Base-by-base conservation (phyloP, 1,284 basidiomycete species). In the Psilocybe mexicana region DNA sequence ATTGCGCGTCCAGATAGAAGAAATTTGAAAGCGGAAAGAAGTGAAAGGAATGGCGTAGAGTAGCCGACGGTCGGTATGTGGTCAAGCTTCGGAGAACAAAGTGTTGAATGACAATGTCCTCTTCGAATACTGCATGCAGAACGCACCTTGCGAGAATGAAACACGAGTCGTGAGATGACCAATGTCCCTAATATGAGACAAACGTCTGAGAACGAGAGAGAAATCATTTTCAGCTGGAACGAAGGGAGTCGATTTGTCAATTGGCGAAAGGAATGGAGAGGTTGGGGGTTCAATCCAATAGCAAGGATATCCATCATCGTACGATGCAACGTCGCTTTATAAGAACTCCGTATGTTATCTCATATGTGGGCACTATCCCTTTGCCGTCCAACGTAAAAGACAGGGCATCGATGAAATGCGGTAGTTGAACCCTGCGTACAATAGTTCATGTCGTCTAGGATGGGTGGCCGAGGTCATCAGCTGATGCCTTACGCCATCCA, bases 1-100 rank as follows among this genome's bases (percentile, higher is more conserved):
- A 60, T 57, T 6, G 53, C 54, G 3, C 55, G 40, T 4, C 59
- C 59, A 8, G 59, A 30, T 4, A 54, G 56, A 10, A 60, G 44
- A 25, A 56, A 60, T 43, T 54, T 56, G 23, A 54, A 8, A 24
- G 55, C 55, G 14, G 59, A 60, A 35, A 57, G 53, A 12, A 54
- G 43, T 2, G 59, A 60, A 2, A 60, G 38, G 38, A 60, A 57
- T 12, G 57, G 57, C 7, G 50, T 46, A 2, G 60, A 59, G 38
- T 61, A 61, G 6, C 60, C 60, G 6, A 61, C 24, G 5, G 50
- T 61, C 18, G 57, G 57, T 6, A 61, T 61, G 42, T 61, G 57
- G 26, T 57, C 57, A 14, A 61, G 54, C 60, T 61, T 18, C 26
- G 14, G 7, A n/a, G 3, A 48, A 14, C 45, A 25, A n/a, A 4